Base-by-base conservation (phyloP, 2,329 filamentous ascomycete species). In the Rhytidhysteron rufulum region DNA sequence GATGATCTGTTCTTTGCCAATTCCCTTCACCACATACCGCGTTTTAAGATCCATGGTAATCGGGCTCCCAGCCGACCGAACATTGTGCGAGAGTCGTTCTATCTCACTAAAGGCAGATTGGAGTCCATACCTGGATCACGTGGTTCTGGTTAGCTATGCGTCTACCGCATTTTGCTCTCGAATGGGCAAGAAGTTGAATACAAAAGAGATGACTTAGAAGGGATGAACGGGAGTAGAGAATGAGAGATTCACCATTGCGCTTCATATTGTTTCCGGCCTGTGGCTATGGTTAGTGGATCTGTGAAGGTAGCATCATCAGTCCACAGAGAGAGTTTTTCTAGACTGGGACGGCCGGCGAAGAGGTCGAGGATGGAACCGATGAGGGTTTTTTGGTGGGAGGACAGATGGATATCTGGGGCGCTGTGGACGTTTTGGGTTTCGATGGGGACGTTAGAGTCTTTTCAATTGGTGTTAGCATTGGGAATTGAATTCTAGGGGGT, bases 351-450 rank as follows among this genome's bases (percentile, higher is more conserved):
- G 33, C 79, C 79, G 24, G 77, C 75, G 55, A 83, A 83, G 34
- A 83, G 73, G 54, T 83, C 80, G 18, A 84, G 69, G 11, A 83
- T 69, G 33, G 72, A 75, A 42, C 75, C 75, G 10, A 82, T 73
- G 22, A 82, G 43, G 0, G 78, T 69, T 44, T 74, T 73, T 52
- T 83, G 77, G 16, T 70, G 55, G 0, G 65, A 48, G 15, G 67
- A 68, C 11, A 82, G 67, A 1, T 68, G 58, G 11, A 82, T 70
- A 10, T 77, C 77, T 0, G 72, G 49, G 0, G 68, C 70, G 8
- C 73, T 73, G 33, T 73, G 69, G 54, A 83, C 69, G 52, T 72
- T 63, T n/a, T 69, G 77, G 56, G 72, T 78, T 51, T 77, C 73
- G 46, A 82, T 74, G 32, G 70, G 69, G 42, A 71, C 58, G 32